Conservation (phyloP, 441 rosid species). For the Metrosideros polymorpha region DNA sequence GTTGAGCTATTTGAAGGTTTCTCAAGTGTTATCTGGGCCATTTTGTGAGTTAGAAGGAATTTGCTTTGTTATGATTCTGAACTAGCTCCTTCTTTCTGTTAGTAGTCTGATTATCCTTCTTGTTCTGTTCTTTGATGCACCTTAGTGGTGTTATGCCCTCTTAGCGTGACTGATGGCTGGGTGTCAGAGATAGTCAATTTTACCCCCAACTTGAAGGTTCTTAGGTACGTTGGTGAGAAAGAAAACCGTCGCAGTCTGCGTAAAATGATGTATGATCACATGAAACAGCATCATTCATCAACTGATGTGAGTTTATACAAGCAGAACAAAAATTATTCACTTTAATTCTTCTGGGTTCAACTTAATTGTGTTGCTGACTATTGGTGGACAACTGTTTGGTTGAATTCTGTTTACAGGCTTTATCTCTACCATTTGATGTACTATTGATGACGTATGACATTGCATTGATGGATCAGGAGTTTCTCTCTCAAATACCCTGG, state of each 20-base stretch:
- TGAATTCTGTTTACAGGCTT: slow-evolving; percentile 28
- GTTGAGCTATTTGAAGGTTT: slow-evolving; percentile 66
- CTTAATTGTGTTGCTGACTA: neutral
- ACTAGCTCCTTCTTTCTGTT: neutral
- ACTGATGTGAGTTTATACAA: slow-evolving; percentile 32
- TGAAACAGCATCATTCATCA: slow-evolving; percentile 19
- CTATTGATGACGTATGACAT: slow-evolving; percentile 79
- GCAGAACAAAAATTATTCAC: neutral
- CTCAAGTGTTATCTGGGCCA: slow-evolving; percentile 42
- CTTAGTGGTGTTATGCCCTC: slow-evolving; percentile 81
- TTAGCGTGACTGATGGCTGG: slow-evolving; percentile 90
- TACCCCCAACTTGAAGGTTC: slow-evolving; percentile 49
- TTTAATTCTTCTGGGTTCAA: neutral
- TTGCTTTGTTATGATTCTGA: neutral
- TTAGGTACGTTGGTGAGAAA: slow-evolving; percentile 78
- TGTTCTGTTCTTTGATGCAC: neutral
- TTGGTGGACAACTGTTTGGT: neutral
- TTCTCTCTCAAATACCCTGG: slow-evolving; percentile 88
- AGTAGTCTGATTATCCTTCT: neutral
- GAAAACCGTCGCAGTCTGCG: slow-evolving; percentile 46
- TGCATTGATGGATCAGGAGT: slow-evolving; percentile 64
- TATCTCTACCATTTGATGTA: slow-evolving; percentile 57
- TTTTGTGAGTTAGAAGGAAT: slow-evolving; percentile 49
- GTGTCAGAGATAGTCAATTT: slow-evolving; percentile 64
- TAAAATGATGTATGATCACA: slow-evolving; percentile 30